Evolutionary conservation across 2,329 filamentous ascomycete genomes (phyloP), one percentile per base, ranked within the genome.

Genomic region (Talaromyces sp.): DNA sequence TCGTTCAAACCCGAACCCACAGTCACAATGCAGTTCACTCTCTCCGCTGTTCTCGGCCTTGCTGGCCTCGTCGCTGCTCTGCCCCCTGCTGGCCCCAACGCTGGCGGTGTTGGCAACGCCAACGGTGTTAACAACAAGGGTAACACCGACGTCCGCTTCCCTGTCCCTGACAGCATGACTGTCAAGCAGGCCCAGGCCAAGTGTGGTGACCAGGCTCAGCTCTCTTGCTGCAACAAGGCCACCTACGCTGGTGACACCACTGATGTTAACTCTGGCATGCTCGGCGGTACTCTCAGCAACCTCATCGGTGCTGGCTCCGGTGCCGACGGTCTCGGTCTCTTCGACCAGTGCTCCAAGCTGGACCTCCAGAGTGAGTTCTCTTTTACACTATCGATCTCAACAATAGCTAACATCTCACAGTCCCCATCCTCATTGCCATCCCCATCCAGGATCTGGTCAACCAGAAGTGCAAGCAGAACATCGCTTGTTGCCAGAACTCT

Each of bases 281-380:
- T 73, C 14, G 60, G 61, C 42, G 70, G 70, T 57, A 57, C 64
- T 30, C 67, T 75, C 51, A 56, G 56, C 59, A 65, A 69, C 62
- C 62, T 74, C 22, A 58, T 74, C 57, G 67, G 70, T 54, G 55
- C 58, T 53, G 68, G 69, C 47, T 66, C 70, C 39, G 67, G 68
- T 49, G 50, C 69, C 32, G 54, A 67, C 46, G 67, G 70, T 55
- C 57, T 74, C 24, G 70, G 68, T 65, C 65, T 75, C 57, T 74
- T 75, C 63, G 63, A 74, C 58, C 65, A 73, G 67, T 75, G 73
- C 71, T 72, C 70, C 65, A 72, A 73, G 66, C 65, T 75, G 36
- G 60, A 65, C 37, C 29, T 72, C 47, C 54, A 64, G 50, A 41
- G 70, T 71, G 63, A 47, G 69, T 51, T 36, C 19, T 8, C 10